phyloP scores from a whole-genome alignment of 352 stramenopile species.

The Phytophthora macrochlamydospora region DNA sequence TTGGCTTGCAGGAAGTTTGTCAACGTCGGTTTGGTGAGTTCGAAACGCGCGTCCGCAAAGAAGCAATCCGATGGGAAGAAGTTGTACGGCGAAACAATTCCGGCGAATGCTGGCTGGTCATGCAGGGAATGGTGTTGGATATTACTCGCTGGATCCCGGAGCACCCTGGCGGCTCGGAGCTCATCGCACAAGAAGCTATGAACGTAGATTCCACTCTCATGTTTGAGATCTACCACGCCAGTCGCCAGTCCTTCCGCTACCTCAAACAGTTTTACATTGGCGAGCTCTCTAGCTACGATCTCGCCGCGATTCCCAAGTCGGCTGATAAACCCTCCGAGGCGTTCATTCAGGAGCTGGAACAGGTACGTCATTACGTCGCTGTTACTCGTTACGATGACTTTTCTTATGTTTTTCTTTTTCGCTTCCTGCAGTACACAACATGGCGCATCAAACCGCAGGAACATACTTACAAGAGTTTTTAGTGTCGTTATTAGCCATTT shows the following conservation, averaged over 20 bases:
- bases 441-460: slow-evolving; percentile 76
- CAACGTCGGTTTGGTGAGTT: slow-evolving; percentile 78
- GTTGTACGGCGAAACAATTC: slow-evolving; percentile 73
- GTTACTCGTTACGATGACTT: neutral
- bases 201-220: slow-evolving; percentile 90
- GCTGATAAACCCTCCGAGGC: slow-evolving; percentile 55
- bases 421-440: slow-evolving; percentile 61
- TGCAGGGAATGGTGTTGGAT: slow-evolving; percentile 90
- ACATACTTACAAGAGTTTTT: slow-evolving; percentile 84
- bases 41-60: slow-evolving; percentile 77
- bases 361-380: slow-evolving; percentile 32
- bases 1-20: slow-evolving; percentile 81
- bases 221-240: slow-evolving; percentile 93
- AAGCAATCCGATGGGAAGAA: slow-evolving; percentile 83
- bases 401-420: neutral
- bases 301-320: slow-evolving; percentile 53
- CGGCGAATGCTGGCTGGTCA: slow-evolving; percentile 85
- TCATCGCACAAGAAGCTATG: slow-evolving; percentile 87
- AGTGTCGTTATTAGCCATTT: slow-evolving; percentile 18
- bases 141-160: slow-evolving; percentile 90
- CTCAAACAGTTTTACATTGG: slow-evolving; percentile 93
- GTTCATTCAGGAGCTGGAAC: slow-evolving; percentile 78
- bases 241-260: slow-evolving; percentile 91
- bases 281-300: slow-evolving; percentile 74
- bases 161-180: slow-evolving; percentile 81